phyloP scores from a whole-genome alignment of 371 early-diverging fungal species.

The Batkoa obscura region DNA sequence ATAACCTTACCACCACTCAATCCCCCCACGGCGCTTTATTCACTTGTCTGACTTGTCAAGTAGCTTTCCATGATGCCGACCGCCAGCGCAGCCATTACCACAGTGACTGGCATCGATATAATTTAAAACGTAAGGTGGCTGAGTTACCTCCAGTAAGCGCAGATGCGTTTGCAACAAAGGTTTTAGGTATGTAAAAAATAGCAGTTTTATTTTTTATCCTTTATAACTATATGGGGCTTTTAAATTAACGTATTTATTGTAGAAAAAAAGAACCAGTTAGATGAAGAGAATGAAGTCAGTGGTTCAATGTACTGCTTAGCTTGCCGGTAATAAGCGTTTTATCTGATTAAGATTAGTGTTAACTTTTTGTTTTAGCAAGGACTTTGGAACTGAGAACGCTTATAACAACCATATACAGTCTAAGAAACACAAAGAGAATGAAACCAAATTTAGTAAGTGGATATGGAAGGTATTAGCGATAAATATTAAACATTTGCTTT shows the following conservation, averaged over 20 bases:
- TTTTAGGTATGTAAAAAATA: slow-evolving; percentile 25
- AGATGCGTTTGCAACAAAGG: slow-evolving; percentile 54
- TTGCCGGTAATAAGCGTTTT: not conserved
- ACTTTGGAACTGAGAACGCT: slow-evolving; percentile 34
- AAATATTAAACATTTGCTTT: not conserved
- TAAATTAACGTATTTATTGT: slow-evolving; percentile 11
- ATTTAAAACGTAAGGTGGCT: slow-evolving; percentile 83
- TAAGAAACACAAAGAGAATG: slow-evolving; percentile 78
- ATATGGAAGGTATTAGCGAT: not conserved
- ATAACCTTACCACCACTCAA: slow-evolving; percentile 13
- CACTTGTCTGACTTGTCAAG: slow-evolving; percentile 72
- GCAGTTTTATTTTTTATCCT: not conserved
- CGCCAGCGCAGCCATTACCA: slow-evolving; percentile 77
- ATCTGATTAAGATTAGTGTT: not conserved
- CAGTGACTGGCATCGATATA: slow-evolving; percentile 96
- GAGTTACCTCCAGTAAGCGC: slow-evolving; percentile 64
- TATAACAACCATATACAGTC: slow-evolving; percentile 71
- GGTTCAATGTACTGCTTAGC: not conserved
- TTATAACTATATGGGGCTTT: slow-evolving; percentile 18
- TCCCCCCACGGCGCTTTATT: slow-evolving; percentile 19
- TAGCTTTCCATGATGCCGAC: slow-evolving; percentile 62
- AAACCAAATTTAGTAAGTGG: slow-evolving; percentile 15
- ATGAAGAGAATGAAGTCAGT: not conserved
- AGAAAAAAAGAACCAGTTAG: too few species aligned
- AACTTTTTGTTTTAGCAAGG: slow-evolving; percentile 12